Base-by-base conservation (phyloP, 148 eudicot species). In the Diospyros kaki region DNA sequence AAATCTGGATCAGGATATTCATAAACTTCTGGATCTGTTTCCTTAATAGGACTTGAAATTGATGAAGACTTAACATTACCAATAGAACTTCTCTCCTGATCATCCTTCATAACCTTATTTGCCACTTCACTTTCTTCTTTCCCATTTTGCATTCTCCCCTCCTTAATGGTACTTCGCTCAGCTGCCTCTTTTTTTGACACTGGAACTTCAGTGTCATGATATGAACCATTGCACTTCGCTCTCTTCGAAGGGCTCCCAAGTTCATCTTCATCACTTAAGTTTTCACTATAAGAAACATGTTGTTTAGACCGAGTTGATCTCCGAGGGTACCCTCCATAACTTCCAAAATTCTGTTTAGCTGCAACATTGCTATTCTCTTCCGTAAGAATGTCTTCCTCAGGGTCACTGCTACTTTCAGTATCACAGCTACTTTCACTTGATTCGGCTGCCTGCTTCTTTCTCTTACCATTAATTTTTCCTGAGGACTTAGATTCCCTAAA, bases 1-100 rank as follows among this genome's bases (percentile, higher is more conserved):
- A 91, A 91, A 41, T 90, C 93, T 41, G 91, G 84, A 83, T 87
- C 97, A 66, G 91, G 89, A 68, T 77, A 88, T 46, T 83, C 91
- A 73, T 75, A 79, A 71, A 72, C 8, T 42, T 58, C 77, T 13
- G 85, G 83, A 44, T 78, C 89, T 44, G 70, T 72, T 59, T 77
- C 40, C 42, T 14, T 48, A 42, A 77, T 76, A 50, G 74, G 64
- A 61, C 82, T 81, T 64, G 81, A 74, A 56, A 74, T 75, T 15
- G 42, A 58, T 4, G 55, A 14, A 45, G 39, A 43, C 70, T 62
- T 74, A 15, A 64, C 79, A 75, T 60, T 80, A 68, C 28, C 28
- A 28, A 28, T 28, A 48, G 52, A 48, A 48, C 52, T 8, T 8
- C 8, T 48, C 8, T 48, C 52, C 4, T 48, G 52, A 8, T 8